Conservation (phyloP, 208 protist species). For the Acanthamoeba royreba region DNA sequence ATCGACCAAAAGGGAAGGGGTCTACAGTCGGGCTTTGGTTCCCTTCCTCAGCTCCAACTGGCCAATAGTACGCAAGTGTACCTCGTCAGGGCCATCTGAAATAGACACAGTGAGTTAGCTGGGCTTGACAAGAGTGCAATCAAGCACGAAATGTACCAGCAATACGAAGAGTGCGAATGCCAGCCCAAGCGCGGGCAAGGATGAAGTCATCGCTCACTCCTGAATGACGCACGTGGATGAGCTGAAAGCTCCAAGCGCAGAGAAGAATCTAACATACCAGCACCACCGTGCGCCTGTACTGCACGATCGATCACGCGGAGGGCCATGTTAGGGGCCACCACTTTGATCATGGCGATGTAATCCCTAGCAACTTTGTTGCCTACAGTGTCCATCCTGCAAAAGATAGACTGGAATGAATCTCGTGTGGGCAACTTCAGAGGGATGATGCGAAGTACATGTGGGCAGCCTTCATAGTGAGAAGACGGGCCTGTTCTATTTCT, state of each 20-base stretch:
- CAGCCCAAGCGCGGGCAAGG: conserved; percentile 68
- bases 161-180: conserved; percentile 72
- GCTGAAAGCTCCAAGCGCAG: neutral
- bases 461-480: conserved; percentile 75
- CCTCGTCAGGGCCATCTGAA: conserved; percentile 75
- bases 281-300: conserved; percentile 74
- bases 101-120: neutral
- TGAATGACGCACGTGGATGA: neutral
- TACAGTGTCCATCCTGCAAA: conserved; percentile 53
- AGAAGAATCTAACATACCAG: neutral
- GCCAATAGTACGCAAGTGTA: conserved; percentile 62
- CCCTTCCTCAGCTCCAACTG: conserved; percentile 48
- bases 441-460: conserved; percentile 58
- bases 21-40: neutral
- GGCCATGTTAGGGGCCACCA: conserved; percentile 74
- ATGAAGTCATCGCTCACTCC: conserved; percentile 68
- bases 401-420: neutral
- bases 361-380: conserved; percentile 61
- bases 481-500: conserved; percentile 79
- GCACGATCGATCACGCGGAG: conserved; percentile 74
- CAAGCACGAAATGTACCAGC: conserved; percentile 61
- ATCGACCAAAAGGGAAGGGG: too few relatives aligned
- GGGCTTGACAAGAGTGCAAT: neutral
- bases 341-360: conserved; percentile 73
- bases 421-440: conserved; percentile 72